These are phyloP conservation scores for Hyphodiscus hymeniophilus DNA, from an alignment of 495 filamentous ascomycete species.

Conservation along the genomic window DNA sequence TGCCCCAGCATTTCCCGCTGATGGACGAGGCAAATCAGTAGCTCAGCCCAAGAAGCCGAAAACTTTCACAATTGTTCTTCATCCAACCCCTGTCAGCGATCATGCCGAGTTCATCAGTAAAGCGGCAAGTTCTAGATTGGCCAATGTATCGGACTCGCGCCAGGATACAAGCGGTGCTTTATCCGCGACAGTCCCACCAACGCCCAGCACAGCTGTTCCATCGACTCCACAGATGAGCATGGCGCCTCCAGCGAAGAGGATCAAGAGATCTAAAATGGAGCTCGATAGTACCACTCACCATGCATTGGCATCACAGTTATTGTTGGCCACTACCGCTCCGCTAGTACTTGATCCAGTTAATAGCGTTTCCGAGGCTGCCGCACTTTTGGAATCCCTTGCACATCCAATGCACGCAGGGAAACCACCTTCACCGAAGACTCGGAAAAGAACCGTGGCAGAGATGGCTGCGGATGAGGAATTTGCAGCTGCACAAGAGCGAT, in stretches of 20 bases:
- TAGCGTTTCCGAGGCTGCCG: conserved; percentile 55
- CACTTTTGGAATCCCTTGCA: conserved; percentile 57
- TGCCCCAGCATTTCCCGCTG: conserved; percentile 33
- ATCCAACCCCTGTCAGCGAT: conserved; percentile 68
- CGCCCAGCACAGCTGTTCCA: conserved; percentile 54
- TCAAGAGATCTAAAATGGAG: conserved; percentile 61
- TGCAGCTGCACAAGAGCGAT: conserved; percentile 78
- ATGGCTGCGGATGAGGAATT: conserved; percentile 88
- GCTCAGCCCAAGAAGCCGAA: conserved; percentile 43
- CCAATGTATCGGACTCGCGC: conserved; percentile 25
- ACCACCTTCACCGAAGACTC: conserved; percentile 74
- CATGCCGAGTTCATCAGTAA: conserved; percentile 69
- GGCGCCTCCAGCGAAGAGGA: conserved; percentile 57
- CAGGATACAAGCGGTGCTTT: conserved; percentile 30
- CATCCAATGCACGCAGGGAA: conserved; percentile 68
- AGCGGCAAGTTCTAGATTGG: conserved; percentile 7
- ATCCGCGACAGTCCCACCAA: conserved; percentile 48
- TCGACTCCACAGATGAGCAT: conserved; percentile 48
- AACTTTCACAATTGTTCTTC: conserved; percentile 72
- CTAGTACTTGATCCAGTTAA: conserved; percentile 69
- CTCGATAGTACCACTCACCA: conserved; percentile 65
- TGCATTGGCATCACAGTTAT: conserved; percentile 62
- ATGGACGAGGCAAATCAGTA: conserved; percentile 37
- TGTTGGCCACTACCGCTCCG: conserved; percentile 60
- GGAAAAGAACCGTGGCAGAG: conserved; percentile 91